Evolutionary conservation across 192 early-diverging fungal genomes (phyloP), one percentile per base, ranked within the genome.

Genomic region (Entophlyctis helioformis): DNA sequence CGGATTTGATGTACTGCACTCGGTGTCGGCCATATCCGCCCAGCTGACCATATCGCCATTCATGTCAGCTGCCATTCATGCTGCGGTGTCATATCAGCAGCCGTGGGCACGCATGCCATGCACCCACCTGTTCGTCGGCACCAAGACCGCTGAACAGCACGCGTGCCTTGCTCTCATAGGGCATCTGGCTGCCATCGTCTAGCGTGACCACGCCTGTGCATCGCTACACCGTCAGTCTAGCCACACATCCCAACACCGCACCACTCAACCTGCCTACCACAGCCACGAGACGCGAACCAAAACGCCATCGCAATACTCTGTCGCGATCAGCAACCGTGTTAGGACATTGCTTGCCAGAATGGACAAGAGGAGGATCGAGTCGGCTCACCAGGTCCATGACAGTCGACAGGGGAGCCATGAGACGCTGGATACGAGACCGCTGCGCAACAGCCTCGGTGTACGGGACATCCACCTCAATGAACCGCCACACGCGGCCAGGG

Each of bases 261-360:
- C n/a, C n/a, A n/a, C n/a, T n/a, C n/a, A n/a, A n/a, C n/a, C n/a
- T 29, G 33, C 13, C 22, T 51, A 39, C 88, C 88, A 25, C 53
- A 43, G 0, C 89, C 91, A n/a, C 90, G 69, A 20, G 84, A 65
- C 1, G 89, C 94, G 72, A 94, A 97, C 91, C 90, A 97, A 42
- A 97, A 76, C 0, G 94, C 91, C 71, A 93, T 82, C 0, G 83
- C 94, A 54, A 97, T 97, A 51, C 91, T 94, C 84, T 86, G 69
- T 28, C 24, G n/a, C 8, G 25, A 16, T 18, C 7, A 20, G 23
- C 28, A 37, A 28, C 38, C 7, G 25, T 45, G 56, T 39, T 43
- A 5, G 45, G 50, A 23, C 1, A 48, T 23, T 8, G 27, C 15
- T 8, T 57, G 9, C 18, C 10, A 11, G 19, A 51, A 51, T 3